Conservation (phyloP, 2,329 filamentous ascomycete genomes). For the Aspergillus spinulosporus region DNA sequence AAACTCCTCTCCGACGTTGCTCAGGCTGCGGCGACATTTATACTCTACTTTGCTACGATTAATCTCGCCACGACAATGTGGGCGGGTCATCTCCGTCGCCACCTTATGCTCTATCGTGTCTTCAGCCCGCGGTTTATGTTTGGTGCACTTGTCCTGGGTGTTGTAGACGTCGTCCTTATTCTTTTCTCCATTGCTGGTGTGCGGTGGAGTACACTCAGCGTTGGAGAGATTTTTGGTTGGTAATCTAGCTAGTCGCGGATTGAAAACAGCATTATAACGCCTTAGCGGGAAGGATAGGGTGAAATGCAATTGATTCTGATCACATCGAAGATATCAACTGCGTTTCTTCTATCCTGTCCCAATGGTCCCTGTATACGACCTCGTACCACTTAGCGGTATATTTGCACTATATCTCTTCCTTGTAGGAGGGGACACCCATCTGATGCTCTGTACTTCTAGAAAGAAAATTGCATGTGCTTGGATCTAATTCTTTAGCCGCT, state of each 20-base stretch:
- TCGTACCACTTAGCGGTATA: neutral
- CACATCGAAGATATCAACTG: no score
- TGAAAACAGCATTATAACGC: neutral
- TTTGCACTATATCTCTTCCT: neutral
- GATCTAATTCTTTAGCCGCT: no score
- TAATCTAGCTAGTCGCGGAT: conserved; percentile 30
- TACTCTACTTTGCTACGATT: conserved; percentile 79
- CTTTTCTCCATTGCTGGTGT: conserved; percentile 71
- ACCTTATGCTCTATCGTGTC: conserved; percentile 95
- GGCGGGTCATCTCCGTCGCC: conserved; percentile 81
- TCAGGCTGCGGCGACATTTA: conserved; percentile 70
- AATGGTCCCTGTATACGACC: neutral
- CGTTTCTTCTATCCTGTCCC: no score
- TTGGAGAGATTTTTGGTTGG: conserved; percentile 88
- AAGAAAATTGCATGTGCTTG: neutral
- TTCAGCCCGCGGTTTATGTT: conserved; percentile 91
- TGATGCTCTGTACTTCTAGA: neutral
- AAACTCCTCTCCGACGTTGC: conserved; percentile 67
- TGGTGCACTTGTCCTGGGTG: conserved; percentile 67
- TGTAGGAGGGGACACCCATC: neutral
- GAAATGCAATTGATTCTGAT: no score
- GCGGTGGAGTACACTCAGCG: conserved; percentile 72
- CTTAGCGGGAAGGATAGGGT: neutral
- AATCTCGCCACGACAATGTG: conserved; percentile 85
- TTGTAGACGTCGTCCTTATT: conserved; percentile 75